Evolutionary conservation across 139 green algal genomes (phyloP).

Genomic region (Tetratostichococcus sp.): DNA sequence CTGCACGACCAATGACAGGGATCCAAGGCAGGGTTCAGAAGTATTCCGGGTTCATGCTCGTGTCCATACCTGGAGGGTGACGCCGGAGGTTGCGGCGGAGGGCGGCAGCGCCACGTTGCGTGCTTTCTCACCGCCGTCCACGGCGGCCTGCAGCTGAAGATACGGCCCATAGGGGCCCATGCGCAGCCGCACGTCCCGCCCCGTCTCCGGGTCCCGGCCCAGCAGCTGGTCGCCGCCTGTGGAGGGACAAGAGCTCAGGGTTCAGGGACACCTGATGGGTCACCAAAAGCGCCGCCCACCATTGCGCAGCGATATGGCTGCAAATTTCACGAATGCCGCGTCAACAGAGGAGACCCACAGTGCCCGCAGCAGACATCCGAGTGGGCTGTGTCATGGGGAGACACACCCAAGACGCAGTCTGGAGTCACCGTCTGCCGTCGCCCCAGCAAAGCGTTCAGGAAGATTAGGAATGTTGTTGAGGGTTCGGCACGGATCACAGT

Average conservation of each 20-base stretch:
- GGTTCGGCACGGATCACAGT: neutral
- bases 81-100: neutral
- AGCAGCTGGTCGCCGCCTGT: constrained; percentile 14
- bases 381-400: no score
- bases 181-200: constrained; percentile 36
- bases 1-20: no score
- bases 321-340: neutral
- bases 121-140: constrained; percentile 3
- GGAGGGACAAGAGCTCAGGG: neutral
- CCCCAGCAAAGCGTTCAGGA: no score
- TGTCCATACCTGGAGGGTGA: neutral
- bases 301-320: neutral
- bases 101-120: neutral
- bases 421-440: no score
- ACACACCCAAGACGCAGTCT: no score
- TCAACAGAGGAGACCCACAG: no score
- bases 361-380: no score
- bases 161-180: constrained; percentile 70
- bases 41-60: neutral
- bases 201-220: constrained; percentile 34
- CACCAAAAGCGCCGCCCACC: no score
- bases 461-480: no score
- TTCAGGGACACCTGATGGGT: no score
- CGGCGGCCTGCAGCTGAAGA: constrained; percentile 41
- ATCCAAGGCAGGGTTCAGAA: no score